Conservation (phyloP, 106 monocot species). For the Allium cepa region DNA sequence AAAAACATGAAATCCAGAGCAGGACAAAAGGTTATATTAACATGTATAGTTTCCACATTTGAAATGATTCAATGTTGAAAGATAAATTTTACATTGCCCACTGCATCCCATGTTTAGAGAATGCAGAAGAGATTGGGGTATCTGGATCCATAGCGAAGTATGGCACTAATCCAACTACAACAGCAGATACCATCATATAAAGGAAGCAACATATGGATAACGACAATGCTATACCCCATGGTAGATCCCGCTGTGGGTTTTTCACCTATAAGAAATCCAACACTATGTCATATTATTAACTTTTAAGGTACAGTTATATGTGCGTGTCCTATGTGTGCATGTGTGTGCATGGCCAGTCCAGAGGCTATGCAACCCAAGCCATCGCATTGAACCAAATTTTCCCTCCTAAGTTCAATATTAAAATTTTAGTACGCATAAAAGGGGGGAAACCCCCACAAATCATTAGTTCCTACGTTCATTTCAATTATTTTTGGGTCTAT, state of each 20-base stretch:
- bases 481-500: too few relatives aligned
- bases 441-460: too few relatives aligned
- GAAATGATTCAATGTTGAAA: slow-evolving; percentile 1
- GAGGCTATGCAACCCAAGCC: too few relatives aligned
- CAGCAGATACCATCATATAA: slow-evolving; percentile 91
- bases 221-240: slow-evolving; percentile 71
- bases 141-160: slow-evolving; percentile 97
- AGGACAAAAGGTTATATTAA: too few relatives aligned
- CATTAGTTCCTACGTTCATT: too few relatives aligned
- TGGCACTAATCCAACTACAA: slow-evolving; percentile 91
- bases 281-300: not conserved
- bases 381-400: too few relatives aligned
- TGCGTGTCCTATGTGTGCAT: too few relatives aligned
- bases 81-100: slow-evolving; percentile 66
- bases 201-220: slow-evolving; percentile 72
- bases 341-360: too few relatives aligned
- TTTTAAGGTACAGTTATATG: too few relatives aligned
- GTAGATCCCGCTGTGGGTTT: slow-evolving; percentile 88
- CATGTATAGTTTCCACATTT: not conserved
- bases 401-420: too few relatives aligned
- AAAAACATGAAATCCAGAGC: too few relatives aligned
- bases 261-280: slow-evolving; percentile 54
- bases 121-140: slow-evolving; percentile 95
- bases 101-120: slow-evolving; percentile 72
- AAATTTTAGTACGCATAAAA: too few relatives aligned